Evolutionary conservation across 2,329 filamentous ascomycete genomes (phyloP), one percentile per base, ranked within the genome.

Genomic region (Sporothrix schenckii): DNA sequence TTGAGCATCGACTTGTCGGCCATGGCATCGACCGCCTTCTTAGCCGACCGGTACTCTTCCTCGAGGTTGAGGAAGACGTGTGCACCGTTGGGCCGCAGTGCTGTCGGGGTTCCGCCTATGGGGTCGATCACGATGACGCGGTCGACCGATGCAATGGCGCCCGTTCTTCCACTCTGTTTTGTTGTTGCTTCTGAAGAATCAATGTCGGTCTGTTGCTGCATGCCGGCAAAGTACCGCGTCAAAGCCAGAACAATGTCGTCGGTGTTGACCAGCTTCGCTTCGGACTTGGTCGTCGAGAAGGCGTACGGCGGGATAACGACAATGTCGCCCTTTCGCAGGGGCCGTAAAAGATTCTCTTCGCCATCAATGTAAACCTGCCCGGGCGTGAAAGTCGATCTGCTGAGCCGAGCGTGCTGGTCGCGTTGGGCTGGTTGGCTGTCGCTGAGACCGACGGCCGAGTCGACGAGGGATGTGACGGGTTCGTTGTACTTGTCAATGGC

Each of bases 31-130:
- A 97, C 83, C 74, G 93, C 87, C 19, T 85, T 80, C 72, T 87
- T 84, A 65, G 97, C 90, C 34, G 86, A 81, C 1, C 87, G 83
- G 74, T 91, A 97, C 77, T 99, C 94, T 77, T 98, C 93, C 77
- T 96, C 91, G 70, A 99, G 85, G 75, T 99, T 99, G 77, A 99
- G 87, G 77, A 97, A 98, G 9, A 95, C 87, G 77, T 95, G 91
- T 1, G 91, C 86, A 66, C 85, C 87, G 79, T 91, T 81, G 58
- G 86, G 81, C 74, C 86, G 79, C 78, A 87, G 81, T 76, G 85
- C 80, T 71, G 92, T 84, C 0, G 95, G 95, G 60, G 94, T 93
- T 0, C 93, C 94, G 3, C 95, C 95, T 0, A 93, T 81, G 0
- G 92, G 89, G 78, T 99, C 95, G 7, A 99, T 84, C 39, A 99